A percentile compares a stretch with the other conserved stretches of the same genome.
These are phyloP conservation scores for Amesomyces nigricolor DNA, from an alignment of 2,329 filamentous ascomycete species.

Conservation along the genomic window DNA sequence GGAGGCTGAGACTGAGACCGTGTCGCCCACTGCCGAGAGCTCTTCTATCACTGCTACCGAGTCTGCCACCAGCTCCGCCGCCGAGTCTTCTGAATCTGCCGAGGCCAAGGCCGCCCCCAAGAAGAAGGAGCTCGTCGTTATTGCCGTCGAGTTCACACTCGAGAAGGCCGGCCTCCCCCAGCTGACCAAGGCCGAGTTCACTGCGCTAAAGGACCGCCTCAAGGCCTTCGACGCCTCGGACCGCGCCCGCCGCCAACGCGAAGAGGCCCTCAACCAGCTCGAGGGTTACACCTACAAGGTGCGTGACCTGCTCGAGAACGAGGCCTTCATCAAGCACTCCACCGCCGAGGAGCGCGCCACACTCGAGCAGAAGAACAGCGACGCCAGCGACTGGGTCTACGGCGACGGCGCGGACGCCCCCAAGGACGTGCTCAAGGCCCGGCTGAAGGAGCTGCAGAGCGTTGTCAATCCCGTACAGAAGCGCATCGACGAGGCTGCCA, in stretches of 20 bases:
- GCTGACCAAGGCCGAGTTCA: constrained; percentile 45
- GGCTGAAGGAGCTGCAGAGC: constrained; percentile 69
- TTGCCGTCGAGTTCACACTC: constrained; percentile 46
- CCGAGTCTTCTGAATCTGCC: constrained; percentile 44
- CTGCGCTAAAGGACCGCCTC: constrained; percentile 61
- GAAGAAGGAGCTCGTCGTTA: constrained; percentile 53
- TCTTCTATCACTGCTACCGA: constrained; percentile 32
- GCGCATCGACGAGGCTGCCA: constrained; percentile 64
- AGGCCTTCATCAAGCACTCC: constrained; percentile 66
- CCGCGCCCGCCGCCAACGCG: constrained; percentile 65
- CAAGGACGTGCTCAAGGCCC: constrained; percentile 67
- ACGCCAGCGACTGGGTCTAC: constrained; percentile 85
- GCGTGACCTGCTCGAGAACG: constrained; percentile 73
- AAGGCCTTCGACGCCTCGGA: constrained; percentile 84
- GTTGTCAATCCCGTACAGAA: constrained; percentile 72
- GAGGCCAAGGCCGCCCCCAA: constrained; percentile 51
- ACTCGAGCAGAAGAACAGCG: constrained; percentile 63
- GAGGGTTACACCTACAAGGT: constrained; percentile 88
- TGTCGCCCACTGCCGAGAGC: constrained; percentile 36
- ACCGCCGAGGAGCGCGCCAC: constrained; percentile 60
- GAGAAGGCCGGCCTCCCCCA: constrained; percentile 46
- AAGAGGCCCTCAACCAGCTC: constrained; percentile 87
- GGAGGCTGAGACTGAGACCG: constrained; percentile 36
- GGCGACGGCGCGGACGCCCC: constrained; percentile 73
- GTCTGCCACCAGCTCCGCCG: constrained; percentile 30